A percentile compares a stretch with the other conserved stretches of the same genome.
phyloP scores from a whole-genome alignment of 257 asterid species.

The Petunia axillaris region DNA sequence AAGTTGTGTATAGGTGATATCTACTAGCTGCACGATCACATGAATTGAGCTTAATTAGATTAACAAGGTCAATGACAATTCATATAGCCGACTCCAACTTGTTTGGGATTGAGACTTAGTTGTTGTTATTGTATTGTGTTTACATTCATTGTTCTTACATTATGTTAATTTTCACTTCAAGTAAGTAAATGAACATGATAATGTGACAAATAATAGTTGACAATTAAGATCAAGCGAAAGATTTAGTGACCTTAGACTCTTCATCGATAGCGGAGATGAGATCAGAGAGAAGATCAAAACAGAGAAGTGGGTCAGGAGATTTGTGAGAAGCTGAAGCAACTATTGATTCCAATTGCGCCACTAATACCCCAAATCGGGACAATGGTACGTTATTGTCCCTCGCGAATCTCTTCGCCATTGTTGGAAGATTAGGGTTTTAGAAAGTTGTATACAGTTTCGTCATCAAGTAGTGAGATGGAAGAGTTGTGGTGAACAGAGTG shows the following conservation, averaged over 20 bases:
- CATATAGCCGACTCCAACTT: too few species aligned
- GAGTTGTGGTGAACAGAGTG: too few species aligned
- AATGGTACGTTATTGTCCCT: conserved; percentile 54
- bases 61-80: too few species aligned
- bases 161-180: too few species aligned
- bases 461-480: conserved; percentile 3
- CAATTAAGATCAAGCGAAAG: background rate
- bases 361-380: conserved; percentile 90
- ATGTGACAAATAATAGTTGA: background rate
- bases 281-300: conserved; percentile 97
- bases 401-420: conserved; percentile 62
- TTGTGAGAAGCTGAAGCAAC: conserved; percentile 93
- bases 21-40: too few species aligned
- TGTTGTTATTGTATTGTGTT: too few species aligned
- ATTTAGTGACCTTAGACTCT: conserved; percentile 69
- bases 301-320: conserved; percentile 87
- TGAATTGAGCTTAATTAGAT: too few species aligned
- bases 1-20: too few species aligned
- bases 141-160: too few species aligned
- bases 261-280: conserved; percentile 82
- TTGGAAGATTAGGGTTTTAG: conserved; percentile 8
- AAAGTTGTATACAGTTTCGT: background rate
- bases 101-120: too few species aligned
- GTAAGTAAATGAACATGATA: background rate
- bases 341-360: conserved; percentile 95